Percentiles rank a stretch among this genome's conserved stretches.
phyloP scores from a whole-genome alignment of 2,329 filamentous ascomycete genomes.

The Hypoxylon sp. region DNA sequence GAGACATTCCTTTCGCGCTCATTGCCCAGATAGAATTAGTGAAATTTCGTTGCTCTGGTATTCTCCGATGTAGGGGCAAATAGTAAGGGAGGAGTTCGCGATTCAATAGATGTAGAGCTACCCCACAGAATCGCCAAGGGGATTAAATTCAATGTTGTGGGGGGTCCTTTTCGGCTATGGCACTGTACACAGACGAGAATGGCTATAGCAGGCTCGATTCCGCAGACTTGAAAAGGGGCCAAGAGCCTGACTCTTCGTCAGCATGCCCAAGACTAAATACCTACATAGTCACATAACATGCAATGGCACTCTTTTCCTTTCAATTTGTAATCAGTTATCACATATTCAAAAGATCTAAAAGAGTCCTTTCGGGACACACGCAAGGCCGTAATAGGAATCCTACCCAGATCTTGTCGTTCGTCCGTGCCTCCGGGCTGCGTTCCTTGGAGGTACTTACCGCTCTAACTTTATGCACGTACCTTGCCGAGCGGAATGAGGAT shows the following conservation, averaged over 20 bases:
- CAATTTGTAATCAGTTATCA: conserved; percentile 1
- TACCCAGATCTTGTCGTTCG: conserved; percentile 26
- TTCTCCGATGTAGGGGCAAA: conserved; percentile 26
- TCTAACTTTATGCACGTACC: conserved; percentile 11
- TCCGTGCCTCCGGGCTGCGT: conserved; percentile 21
- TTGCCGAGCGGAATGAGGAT: conserved; percentile 12
- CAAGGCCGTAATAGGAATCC: conserved; percentile 14
- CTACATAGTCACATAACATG: conserved; percentile 9
- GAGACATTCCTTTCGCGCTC: conserved; percentile 1
- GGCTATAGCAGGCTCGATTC: conserved; percentile 9
- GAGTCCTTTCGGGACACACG: conserved; percentile 3
- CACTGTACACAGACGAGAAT: conserved; percentile 6
- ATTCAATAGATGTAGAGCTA: conserved; percentile 23
- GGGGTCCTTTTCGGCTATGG: conserved; percentile 26
- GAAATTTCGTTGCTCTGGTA: conserved; percentile 18
- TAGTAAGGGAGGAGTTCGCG: conserved; percentile 19
- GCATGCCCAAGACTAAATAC: not conserved
- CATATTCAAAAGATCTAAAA: conserved; percentile 7
- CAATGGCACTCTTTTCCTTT: not conserved
- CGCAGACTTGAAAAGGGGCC: conserved; percentile 19
- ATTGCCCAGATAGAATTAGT: not conserved
- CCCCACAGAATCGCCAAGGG: conserved; percentile 42
- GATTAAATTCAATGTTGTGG: conserved; percentile 29
- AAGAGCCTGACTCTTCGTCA: not conserved
- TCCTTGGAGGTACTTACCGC: conserved; percentile 10